These are phyloP conservation scores for Fusarium setosum DNA, from an alignment of 2,329 filamentous ascomycete genomes.

Conservation along the genomic window DNA sequence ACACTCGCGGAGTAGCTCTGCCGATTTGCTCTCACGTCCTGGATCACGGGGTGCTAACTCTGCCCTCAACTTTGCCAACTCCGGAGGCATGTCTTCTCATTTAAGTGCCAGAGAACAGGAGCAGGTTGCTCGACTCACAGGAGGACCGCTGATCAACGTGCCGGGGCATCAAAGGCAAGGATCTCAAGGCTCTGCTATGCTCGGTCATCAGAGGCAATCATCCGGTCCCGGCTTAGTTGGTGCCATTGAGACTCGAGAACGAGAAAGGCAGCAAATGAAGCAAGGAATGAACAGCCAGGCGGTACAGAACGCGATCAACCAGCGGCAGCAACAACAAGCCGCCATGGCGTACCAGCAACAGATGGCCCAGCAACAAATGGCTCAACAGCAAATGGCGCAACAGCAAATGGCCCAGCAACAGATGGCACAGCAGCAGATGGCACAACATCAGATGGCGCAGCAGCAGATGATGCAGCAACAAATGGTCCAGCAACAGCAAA, in stretches of 20 bases:
- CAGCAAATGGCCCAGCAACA: slow-evolving; percentile 43
- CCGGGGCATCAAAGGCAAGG: slow-evolving; percentile 62
- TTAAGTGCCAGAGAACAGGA: slow-evolving; percentile 91
- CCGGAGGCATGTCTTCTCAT: slow-evolving; percentile 58
- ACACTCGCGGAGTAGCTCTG: slow-evolving; percentile 57
- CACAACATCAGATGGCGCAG: slow-evolving; percentile 47
- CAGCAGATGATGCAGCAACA: slow-evolving; percentile 61
- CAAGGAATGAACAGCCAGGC: slow-evolving; percentile 66
- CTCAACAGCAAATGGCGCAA: slow-evolving; percentile 42
- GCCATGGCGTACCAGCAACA: slow-evolving; percentile 54
- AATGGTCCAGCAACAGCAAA: slow-evolving; percentile 36
- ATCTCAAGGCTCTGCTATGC: slow-evolving; percentile 65
- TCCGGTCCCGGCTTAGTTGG: slow-evolving; percentile 76
- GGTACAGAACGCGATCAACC: slow-evolving; percentile 35
- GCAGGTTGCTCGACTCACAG: slow-evolving; percentile 85
- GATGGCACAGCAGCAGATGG: slow-evolving; percentile 39
- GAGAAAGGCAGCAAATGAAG: slow-evolving; percentile 78
- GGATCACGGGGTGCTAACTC: slow-evolving; percentile 69
- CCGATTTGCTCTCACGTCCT: slow-evolving; percentile 62
- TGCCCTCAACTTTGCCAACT: slow-evolving; percentile 60
- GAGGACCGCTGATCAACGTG: slow-evolving; percentile 79
- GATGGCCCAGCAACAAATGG: slow-evolving; percentile 42
- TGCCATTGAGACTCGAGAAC: slow-evolving; percentile 82
- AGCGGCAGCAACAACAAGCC: slow-evolving; percentile 63
- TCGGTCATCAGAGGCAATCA: slow-evolving; percentile 62